These are phyloP conservation scores for Erodium trifolium DNA, from an alignment of 441 rosid species.

Conservation along the genomic window DNA sequence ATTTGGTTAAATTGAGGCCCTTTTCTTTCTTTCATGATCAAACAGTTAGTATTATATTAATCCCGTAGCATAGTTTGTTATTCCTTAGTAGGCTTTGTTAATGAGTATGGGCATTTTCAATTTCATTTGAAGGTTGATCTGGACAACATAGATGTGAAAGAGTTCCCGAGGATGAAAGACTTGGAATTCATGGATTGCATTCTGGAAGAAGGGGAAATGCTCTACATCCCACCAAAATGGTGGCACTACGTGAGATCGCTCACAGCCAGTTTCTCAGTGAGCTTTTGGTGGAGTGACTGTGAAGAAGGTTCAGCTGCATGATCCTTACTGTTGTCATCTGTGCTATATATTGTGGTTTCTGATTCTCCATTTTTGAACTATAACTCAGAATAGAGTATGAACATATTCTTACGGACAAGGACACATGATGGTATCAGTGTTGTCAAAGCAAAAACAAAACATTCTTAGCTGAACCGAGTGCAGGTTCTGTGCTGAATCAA, in stretches of 20 bases:
- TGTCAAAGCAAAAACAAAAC: too few relatives aligned
- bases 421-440: too few relatives aligned
- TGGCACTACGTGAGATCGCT: conserved; percentile 95
- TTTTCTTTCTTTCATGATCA: neutral
- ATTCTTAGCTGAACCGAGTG: too few relatives aligned
- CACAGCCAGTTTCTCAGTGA: conserved; percentile 73
- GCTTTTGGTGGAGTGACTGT: conserved; percentile 83
- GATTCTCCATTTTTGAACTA: conserved; percentile 18
- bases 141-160: conserved; percentile 51
- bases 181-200: conserved; percentile 79
- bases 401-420: neutral
- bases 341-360: conserved; percentile 9
- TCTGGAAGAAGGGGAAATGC: conserved; percentile 91
- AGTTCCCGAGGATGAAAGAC: conserved; percentile 52
- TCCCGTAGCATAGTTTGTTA: neutral
- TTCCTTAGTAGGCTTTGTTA: neutral
- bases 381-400: neutral
- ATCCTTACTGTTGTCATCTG: conserved; percentile 15
- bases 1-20: neutral
- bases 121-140: conserved; percentile 70
- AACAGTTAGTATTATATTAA: neutral
- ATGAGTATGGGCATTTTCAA: neutral
- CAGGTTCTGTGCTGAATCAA: too few relatives aligned
- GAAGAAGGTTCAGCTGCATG: conserved; percentile 22
- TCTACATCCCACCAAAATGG: conserved; percentile 97